Conservation (phyloP, 2,329 filamentous ascomycete genomes). For the Aspergillus sp. region DNA sequence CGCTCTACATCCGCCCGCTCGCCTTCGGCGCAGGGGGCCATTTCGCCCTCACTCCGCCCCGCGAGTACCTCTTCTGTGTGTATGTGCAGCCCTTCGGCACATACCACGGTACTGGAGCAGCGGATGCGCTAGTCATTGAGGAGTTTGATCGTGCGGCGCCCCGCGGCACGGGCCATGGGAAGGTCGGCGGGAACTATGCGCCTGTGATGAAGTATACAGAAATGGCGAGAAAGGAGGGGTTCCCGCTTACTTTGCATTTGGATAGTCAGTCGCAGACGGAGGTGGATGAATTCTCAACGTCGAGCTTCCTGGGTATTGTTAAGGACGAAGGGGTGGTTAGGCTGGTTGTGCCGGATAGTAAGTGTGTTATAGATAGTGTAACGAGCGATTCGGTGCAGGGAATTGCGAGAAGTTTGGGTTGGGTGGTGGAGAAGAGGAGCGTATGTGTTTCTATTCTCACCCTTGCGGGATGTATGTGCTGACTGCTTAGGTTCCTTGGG, state of each 20-base stretch:
- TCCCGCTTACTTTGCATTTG: constrained; percentile 6
- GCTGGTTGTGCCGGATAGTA: constrained; percentile 9
- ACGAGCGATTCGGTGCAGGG: constrained; percentile 1
- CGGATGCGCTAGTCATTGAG: constrained; percentile 6
- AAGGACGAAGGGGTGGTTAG: background rate
- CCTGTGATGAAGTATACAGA: constrained; percentile 8
- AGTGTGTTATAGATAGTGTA: constrained; percentile 7
- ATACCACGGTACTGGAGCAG: background rate
- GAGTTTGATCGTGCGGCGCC: constrained; percentile 13
- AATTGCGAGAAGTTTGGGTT: background rate
- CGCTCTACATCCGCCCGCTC: constrained; percentile 8
- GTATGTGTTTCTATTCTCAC: background rate
- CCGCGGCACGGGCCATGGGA: background rate
- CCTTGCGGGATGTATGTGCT: background rate
- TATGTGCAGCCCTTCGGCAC: constrained; percentile 2
- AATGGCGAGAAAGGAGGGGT: constrained; percentile 7
- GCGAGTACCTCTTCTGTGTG: background rate
- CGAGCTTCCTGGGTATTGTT: background rate
- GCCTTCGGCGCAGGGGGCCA: constrained; percentile 4
- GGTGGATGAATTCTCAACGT: constrained; percentile 9
- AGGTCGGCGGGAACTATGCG: constrained; percentile 10
- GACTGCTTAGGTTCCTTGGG: constrained; percentile 4
- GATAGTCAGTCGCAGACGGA: constrained; percentile 2
- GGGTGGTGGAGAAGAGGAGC: constrained; percentile 3
- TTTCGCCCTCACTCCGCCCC: background rate